phyloP scores from a whole-genome alignment of 495 filamentous ascomycete genomes.

The Daldinia loculata region DNA sequence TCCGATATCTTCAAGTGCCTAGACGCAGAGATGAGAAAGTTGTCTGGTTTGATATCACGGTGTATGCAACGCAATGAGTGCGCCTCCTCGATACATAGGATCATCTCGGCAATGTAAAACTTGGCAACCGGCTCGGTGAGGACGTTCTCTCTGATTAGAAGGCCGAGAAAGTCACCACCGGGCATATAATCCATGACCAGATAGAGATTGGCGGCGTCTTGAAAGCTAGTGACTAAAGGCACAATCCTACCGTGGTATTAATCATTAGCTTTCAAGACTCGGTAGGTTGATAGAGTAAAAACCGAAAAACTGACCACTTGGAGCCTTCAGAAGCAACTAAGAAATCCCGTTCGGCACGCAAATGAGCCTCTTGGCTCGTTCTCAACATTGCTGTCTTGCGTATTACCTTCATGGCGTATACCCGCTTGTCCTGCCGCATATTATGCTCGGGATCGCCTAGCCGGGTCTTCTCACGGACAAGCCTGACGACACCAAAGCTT shows the following conservation, averaged over 20 bases:
- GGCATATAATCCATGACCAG: conserved; percentile 98
- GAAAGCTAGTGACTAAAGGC: conserved; percentile 85
- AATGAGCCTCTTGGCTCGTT: conserved; percentile 89
- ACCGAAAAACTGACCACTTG: conserved; percentile 64
- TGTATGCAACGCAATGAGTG: conserved; percentile 90
- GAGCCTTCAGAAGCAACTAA: conserved; percentile 84
- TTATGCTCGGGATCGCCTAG: conserved; percentile 6
- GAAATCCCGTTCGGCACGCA: conserved; percentile 91
- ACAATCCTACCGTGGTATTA: conserved; percentile 66
- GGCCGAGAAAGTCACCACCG: conserved; percentile 88
- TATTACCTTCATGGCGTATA: conserved; percentile 97
- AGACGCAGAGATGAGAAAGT: conserved; percentile 86
- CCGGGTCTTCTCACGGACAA: conserved; percentile 73
- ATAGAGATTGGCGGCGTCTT: conserved; percentile 84
- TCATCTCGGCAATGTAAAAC: conserved; percentile 95
- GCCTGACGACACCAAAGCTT: conserved; percentile 89
- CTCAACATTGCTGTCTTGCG: conserved; percentile 89
- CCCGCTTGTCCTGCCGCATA: conserved; percentile 48
- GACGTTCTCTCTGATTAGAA: conserved; percentile 82
- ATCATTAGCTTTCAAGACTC: background rate
- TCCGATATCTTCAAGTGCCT: conserved; percentile 96
- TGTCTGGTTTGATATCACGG: conserved; percentile 95
- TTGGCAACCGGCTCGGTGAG: conserved; percentile 78
- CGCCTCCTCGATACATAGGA: conserved; percentile 90
- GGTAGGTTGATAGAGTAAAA: background rate